Base-by-base conservation (phyloP, 441 rosid genomes). In the Monsonia emarginata region DNA sequence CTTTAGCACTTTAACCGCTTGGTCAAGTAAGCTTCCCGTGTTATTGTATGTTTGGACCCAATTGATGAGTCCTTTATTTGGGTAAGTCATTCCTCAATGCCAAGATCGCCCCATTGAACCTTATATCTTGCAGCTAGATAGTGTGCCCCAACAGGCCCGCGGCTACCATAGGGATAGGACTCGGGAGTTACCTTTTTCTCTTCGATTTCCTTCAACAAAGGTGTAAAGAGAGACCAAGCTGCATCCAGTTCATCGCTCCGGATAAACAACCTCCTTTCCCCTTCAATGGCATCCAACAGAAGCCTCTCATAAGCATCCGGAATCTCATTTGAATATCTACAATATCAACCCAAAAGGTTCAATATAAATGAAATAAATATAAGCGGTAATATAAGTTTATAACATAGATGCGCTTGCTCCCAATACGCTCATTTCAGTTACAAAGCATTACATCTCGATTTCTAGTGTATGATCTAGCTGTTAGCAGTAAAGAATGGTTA, bases 271-370 rank as follows among this genome's bases (percentile, higher is more conserved):
- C 97, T 84, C 46, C 95, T 69, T 71, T 93, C 98, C 50, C 97
- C 97, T 77, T 83, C 96, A 1, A 90, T 81, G 5, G 96, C 96
- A 74, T 93, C 98, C 64, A 93, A 73, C 54, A 93, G 87, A 8
- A 92, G 83, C 81, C 97, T 85, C 83, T 92, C 98, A 56, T 92
- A 92, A 66, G 97, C 97, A 78, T 93, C 95, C 8, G 96, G 96
- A 71, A 93, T 83, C 79, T 86, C 97, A 46, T 60, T 83, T 30
- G 88, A 69, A 74, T 93, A 90, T 83, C 96, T 91, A 68, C 67
- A 61, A 9, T 42, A 32, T 27, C 11, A n/a, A n/a, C 18, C n/a
- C 3, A n/a, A 42, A 42, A 0, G n/a, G 4, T 42, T 14, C 5
- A 31, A 31, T 31, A 8, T 31, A 31, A 31, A 31, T n/a, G n/a